phyloP scores from a whole-genome alignment of 768 basidiomycete genomes.

The Phlegmacium glaucopus region DNA sequence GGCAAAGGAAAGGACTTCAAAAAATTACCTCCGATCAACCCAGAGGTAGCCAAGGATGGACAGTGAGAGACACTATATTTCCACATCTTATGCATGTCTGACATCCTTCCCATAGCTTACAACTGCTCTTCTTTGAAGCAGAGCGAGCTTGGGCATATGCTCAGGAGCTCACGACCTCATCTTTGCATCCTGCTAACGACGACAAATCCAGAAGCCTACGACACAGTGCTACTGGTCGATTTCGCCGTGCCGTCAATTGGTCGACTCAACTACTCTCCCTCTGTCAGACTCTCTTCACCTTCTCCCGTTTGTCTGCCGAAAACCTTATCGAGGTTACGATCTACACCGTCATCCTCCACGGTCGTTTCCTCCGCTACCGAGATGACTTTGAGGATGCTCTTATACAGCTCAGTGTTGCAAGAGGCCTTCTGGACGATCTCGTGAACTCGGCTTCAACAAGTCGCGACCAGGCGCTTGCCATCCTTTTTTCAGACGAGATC shows the following conservation, averaged over 20 bases:
- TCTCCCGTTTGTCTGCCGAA: constrained; percentile 50
- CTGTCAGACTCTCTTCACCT: constrained; percentile 59
- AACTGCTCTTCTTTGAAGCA: constrained; percentile 83
- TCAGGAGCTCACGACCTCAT: constrained; percentile 63
- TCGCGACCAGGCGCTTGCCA: constrained; percentile 83
- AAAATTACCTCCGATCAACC: constrained; percentile 63
- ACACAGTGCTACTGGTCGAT: constrained; percentile 74
- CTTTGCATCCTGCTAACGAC: constrained; percentile 49
- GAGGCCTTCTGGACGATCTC: constrained; percentile 66
- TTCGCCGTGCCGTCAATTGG: constrained; percentile 78
- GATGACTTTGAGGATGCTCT: constrained; percentile 76
- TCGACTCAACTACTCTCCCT: constrained; percentile 73
- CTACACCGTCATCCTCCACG: constrained; percentile 79
- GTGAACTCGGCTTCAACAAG: constrained; percentile 63
- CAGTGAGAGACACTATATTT: constrained; percentile 51
- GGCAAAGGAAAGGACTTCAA: constrained; percentile 91
- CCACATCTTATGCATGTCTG: constrained; percentile 3
- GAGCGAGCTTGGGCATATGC: constrained; percentile 93
- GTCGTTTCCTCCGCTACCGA: constrained; percentile 76
- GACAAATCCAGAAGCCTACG: constrained; percentile 55
- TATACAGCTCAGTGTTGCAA: constrained; percentile 75
- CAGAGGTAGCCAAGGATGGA: constrained; percentile 76
- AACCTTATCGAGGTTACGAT: constrained; percentile 66
- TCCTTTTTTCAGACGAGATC: constrained; percentile 80
- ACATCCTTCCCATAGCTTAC: constrained; percentile 46